A percentile compares a stretch with the other conserved stretches of the same genome.
These are phyloP conservation scores for Gossypium raimondii DNA, from an alignment of 345 rosid species.

Conservation along the genomic window DNA sequence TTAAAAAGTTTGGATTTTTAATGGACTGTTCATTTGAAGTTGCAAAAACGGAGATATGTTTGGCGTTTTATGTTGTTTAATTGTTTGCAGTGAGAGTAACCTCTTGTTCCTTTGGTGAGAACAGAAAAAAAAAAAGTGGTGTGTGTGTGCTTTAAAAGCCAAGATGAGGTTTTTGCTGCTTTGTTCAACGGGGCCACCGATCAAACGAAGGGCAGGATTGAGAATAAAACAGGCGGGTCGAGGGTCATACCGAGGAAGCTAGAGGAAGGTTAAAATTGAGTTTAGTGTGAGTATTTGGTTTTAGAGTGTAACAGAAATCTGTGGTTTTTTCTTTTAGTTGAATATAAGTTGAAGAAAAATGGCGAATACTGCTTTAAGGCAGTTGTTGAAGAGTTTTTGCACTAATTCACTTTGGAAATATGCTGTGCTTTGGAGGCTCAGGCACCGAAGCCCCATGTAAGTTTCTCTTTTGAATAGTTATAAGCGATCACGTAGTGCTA, in stretches of 20 bases:
- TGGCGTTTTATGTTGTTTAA: neutral
- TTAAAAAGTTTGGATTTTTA: neutral
- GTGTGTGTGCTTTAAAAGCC: neutral
- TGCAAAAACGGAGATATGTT: neutral
- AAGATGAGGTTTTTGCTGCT: slow-evolving; percentile 34
- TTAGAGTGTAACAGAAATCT: slow-evolving; percentile 19
- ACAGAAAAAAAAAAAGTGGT: neutral
- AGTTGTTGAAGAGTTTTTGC: slow-evolving; percentile 47
- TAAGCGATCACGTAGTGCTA: neutral
- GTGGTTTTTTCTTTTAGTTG: slow-evolving; percentile 19
- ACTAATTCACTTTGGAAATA: slow-evolving; percentile 45
- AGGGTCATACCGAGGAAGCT: slow-evolving; percentile 59
- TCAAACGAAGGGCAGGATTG: slow-evolving; percentile 43
- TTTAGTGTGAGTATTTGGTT: slow-evolving; percentile 13
- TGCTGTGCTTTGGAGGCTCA: slow-evolving; percentile 57
- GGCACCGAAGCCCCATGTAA: slow-evolving; percentile 43
- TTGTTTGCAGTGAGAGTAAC: neutral
- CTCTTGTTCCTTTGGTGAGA: neutral
- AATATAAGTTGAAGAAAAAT: slow-evolving; percentile 20
- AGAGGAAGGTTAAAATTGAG: slow-evolving; percentile 22
- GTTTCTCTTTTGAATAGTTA: slow-evolving; percentile 11
- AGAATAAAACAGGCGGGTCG: slow-evolving; percentile 38
- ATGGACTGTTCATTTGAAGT: neutral
- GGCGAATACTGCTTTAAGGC: slow-evolving; percentile 46
- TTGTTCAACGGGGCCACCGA: slow-evolving; percentile 43